Conservation (phyloP, 768 basidiomycete species). For the Pleurotus ostreatus region DNA sequence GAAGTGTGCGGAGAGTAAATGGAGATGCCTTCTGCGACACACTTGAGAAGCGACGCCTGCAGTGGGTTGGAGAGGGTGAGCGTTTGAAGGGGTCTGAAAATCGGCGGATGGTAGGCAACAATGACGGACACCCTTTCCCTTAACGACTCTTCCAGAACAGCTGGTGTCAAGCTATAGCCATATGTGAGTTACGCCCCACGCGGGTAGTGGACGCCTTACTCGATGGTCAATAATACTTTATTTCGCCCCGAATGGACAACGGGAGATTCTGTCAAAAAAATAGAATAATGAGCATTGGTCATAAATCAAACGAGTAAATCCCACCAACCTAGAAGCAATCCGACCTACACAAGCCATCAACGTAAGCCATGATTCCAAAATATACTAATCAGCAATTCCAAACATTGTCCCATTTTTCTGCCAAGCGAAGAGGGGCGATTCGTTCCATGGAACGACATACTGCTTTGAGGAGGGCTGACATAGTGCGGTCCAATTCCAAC, state of each 20-base stretch:
- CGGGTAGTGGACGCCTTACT: conserved; percentile 35
- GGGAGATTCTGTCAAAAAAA: conserved; percentile 45
- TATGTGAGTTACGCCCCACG: conserved; percentile 10
- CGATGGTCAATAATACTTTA: conserved; percentile 64
- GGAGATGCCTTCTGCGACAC: conserved; percentile 79
- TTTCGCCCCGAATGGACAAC: conserved; percentile 40
- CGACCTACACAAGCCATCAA: conserved; percentile 45
- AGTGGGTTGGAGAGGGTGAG: conserved; percentile 76
- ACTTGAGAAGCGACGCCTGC: conserved; percentile 74
- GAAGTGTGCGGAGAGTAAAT: conserved; percentile 88
- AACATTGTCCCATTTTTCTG: conserved; percentile 95
- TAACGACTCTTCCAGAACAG: conserved; percentile 68
- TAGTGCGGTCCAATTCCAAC: neutral
- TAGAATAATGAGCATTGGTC: neutral
- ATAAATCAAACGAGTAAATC: neutral
- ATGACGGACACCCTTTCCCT: conserved; percentile 46
- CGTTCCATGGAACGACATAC: conserved; percentile 72
- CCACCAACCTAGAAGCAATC: conserved; percentile 62
- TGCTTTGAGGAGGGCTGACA: conserved; percentile 26
- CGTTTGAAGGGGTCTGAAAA: conserved; percentile 72
- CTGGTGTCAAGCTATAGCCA: conserved; percentile 58
- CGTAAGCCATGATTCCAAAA: conserved; percentile 12
- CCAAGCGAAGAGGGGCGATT: conserved; percentile 82
- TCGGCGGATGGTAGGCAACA: conserved; percentile 82
- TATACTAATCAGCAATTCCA: conserved; percentile 24